phyloP scores from a whole-genome alignment of 2,329 filamentous ascomycete genomes.

The Ascocoryne sarcoides region DNA sequence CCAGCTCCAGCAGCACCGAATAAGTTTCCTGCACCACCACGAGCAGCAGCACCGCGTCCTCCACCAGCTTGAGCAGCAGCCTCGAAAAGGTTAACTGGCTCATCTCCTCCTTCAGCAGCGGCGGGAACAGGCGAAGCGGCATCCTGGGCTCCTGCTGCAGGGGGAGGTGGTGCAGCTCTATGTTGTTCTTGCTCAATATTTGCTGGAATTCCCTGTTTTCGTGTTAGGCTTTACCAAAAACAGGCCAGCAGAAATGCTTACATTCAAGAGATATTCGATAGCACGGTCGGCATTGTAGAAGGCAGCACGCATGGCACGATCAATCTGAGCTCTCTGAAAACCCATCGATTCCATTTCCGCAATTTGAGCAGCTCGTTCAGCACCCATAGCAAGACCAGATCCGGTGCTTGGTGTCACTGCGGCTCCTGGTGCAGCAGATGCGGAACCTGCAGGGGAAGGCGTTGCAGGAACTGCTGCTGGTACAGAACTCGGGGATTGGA shows the following conservation, averaged over 20 bases:
- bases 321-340: conserved; percentile 79
- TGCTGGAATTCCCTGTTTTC: conserved; percentile 75
- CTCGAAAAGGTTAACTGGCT: conserved; percentile 82
- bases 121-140: conserved; percentile 33
- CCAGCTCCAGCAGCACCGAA: conserved; percentile 32
- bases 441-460: conserved; percentile 36
- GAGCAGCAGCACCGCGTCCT: conserved; percentile 34
- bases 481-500: conserved; percentile 37
- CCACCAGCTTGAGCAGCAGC: conserved; percentile 61
- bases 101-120: conserved; percentile 49
- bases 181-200: conserved; percentile 63
- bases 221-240: conserved; percentile 8
- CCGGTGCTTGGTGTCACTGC: conserved; percentile 50
- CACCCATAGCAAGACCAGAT: conserved; percentile 78
- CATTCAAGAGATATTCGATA: conserved; percentile 87
- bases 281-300: conserved; percentile 96
- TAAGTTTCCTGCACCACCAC: conserved; percentile 31
- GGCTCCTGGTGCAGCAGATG: conserved; percentile 40
- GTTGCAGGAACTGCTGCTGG: conserved; percentile 39
- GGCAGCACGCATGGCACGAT: conserved; percentile 88
- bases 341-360: conserved; percentile 97
- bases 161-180: conserved; percentile 36
- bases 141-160: conserved; percentile 36
- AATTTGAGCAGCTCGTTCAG: conserved; percentile 73
- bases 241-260: conserved; percentile 32